Base-by-base conservation (phyloP, 108 stramenopile species). In the Cyclotella choctawhatcheeana region DNA sequence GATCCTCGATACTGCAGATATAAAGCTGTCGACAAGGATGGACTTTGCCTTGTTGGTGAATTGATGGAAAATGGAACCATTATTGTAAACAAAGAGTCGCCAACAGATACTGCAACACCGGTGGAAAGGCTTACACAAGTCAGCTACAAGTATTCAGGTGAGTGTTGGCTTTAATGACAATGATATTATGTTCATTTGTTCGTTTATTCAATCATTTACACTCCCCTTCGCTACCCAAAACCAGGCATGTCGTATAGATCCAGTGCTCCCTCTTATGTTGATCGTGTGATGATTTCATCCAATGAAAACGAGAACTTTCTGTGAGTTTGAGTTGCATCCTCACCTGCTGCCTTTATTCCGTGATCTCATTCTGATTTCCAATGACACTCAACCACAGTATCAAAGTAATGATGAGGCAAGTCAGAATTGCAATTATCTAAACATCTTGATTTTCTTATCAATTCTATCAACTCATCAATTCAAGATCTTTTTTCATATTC, bases 251-350 rank as follows among this genome's bases (percentile, higher is more conserved):
- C 94, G 7, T 98, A 97, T 78, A 87, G 91, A 53, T 88, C 90
- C 12, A 69, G 86, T 35, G 94, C 92, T 24, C 93, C 96, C 12
- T 85, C 81, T 37, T 93, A 97, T 82, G 97, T 99, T 21, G 98
- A 99, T 67, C 97, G 97, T 58, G 98, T 99, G 16, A 83, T 99
- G 0, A 92, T 99, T 55, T 96, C 98, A 10, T 89, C 95, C 7
- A 99, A 98, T 65, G 98, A 97, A 72, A 85, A 93, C 70, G 97
- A 98, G 54, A 82, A 96, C 44, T 97, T 97, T 64, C 83, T 98
- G 55, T 74, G 48, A 74, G 73, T 67, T 61, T 0, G 10, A n/a
- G n/a, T n/a, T n/a, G 5, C 27, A 8, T n/a, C 14, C n/a, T n/a
- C 21, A 22, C 61, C 37, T 18, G 27, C 18, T 26, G 29, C 31